These are phyloP conservation scores for Plenodomus tracheiphilus DNA, from an alignment of 2,329 filamentous ascomycete genomes.

Conservation along the genomic window DNA sequence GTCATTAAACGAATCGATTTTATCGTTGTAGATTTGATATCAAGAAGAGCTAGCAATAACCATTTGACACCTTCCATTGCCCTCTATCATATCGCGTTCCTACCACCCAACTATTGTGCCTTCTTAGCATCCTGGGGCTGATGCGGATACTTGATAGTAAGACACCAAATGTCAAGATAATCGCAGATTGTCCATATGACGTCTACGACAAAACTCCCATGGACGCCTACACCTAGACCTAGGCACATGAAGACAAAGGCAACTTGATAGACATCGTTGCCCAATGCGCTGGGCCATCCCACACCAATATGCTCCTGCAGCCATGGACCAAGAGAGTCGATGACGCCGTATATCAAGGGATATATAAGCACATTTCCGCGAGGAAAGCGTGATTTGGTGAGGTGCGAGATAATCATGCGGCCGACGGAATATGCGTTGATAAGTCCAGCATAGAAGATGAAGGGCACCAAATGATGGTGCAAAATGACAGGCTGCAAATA, in stretches of 20 bases:
- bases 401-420: slow-evolving; percentile 92
- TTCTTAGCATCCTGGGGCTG: slow-evolving; percentile 46
- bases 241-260: slow-evolving; percentile 89
- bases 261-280: slow-evolving; percentile 78
- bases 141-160: slow-evolving; percentile 88
- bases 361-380: slow-evolving; percentile 84
- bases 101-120: slow-evolving; percentile 17
- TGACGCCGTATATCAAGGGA: slow-evolving; percentile 75
- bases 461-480: slow-evolving; percentile 81
- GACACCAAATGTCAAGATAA: slow-evolving; percentile 96
- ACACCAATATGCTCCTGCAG: slow-evolving; percentile 56
- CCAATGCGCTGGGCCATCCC: slow-evolving; percentile 47
- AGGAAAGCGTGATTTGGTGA: slow-evolving; percentile 85
- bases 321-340: slow-evolving; percentile 78
- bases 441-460: slow-evolving; percentile 83
- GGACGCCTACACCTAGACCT: slow-evolving; percentile 83
- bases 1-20: too few relatives aligned
- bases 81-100: too few relatives aligned
- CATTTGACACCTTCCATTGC: too few relatives aligned
- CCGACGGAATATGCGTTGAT: slow-evolving; percentile 95
- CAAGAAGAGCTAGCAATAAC: too few relatives aligned
- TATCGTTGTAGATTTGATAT: too few relatives aligned
- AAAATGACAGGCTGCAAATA: slow-evolving; percentile 84
- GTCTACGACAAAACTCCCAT: slow-evolving; percentile 95
- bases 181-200: slow-evolving; percentile 98